phyloP scores from a whole-genome alignment of 805 yeast species.

The Spathaspora girioi region DNA sequence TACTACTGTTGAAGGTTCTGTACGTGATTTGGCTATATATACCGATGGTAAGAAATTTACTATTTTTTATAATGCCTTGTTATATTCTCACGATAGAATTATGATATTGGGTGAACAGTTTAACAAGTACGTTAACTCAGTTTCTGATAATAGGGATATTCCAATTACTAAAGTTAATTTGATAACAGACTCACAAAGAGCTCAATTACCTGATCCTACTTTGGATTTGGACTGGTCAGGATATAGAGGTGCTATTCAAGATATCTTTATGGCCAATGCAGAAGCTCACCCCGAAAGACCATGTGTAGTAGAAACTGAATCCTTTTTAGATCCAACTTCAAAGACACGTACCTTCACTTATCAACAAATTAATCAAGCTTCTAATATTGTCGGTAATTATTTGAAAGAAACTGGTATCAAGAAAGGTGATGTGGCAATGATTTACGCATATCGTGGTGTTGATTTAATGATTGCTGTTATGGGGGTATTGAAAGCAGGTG shows the following conservation, averaged over 20 bases:
- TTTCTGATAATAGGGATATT: constrained; percentile 33
- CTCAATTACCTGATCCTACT: constrained; percentile 82
- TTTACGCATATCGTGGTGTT: constrained; percentile 96
- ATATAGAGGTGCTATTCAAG: constrained; percentile 94
- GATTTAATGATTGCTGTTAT: constrained; percentile 94
- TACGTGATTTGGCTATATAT: constrained; percentile 64
- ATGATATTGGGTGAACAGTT: constrained; percentile 71
- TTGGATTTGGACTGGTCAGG: constrained; percentile 84
- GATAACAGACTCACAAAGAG: constrained; percentile 61
- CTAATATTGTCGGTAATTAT: constrained; percentile 90
- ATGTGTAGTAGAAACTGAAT: constrained; percentile 90
- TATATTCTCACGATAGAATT: constrained; percentile 70
- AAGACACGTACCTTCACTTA: constrained; percentile 76
- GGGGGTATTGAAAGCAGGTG: constrained; percentile 98
- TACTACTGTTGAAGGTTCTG: constrained; percentile 48
- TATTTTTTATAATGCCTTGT: constrained; percentile 69
- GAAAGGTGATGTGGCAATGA: constrained; percentile 95
- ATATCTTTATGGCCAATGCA: constrained; percentile 88
- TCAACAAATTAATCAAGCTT: constrained; percentile 85
- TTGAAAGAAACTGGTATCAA: constrained; percentile 75
- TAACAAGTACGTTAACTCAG: constrained; percentile 41
- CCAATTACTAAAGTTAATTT: constrained; percentile 61
- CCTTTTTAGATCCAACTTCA: constrained; percentile 50
- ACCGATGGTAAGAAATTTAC: constrained; percentile 29
- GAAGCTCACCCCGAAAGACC: constrained; percentile 77